Evolutionary conservation across 345 rosid genomes (phyloP).

Genomic region (Kandelia obovata): DNA sequence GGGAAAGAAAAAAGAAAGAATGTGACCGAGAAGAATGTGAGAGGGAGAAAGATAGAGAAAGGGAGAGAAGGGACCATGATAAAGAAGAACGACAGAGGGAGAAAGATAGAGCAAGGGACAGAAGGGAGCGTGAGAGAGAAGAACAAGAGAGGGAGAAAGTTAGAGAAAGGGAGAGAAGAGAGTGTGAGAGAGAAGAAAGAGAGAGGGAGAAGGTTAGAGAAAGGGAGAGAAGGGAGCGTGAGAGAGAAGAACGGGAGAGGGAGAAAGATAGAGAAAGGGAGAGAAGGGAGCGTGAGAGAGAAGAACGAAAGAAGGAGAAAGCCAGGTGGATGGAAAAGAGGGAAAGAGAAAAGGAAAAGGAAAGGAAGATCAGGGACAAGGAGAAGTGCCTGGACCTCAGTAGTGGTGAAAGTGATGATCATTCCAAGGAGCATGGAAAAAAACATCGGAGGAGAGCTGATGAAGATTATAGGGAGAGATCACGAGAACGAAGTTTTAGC

Average conservation of each 20-base stretch:
- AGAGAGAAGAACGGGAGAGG: background rate
- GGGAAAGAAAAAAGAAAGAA: constrained; percentile 10
- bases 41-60: constrained; percentile 4
- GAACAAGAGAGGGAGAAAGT: too few relatives aligned
- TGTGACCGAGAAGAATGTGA: constrained; percentile 8
- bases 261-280: constrained; percentile 3
- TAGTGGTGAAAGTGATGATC: constrained; percentile 56
- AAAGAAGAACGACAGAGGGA: too few relatives aligned
- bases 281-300: background rate
- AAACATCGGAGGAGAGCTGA: constrained; percentile 57
- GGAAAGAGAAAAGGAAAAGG: constrained; percentile 24
- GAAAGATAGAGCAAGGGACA: too few relatives aligned
- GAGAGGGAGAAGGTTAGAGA: background rate
- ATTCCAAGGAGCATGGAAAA: constrained; percentile 41
- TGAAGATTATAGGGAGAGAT: constrained; percentile 59
- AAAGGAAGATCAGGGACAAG: constrained; percentile 52
- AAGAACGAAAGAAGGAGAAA: background rate
- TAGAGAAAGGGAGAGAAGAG: background rate
- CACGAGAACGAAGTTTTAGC: constrained; percentile 53
- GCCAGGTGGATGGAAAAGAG: constrained; percentile 8
- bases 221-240: background rate
- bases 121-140: background rate
- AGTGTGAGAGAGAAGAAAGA: background rate
- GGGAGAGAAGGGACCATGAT: background rate
- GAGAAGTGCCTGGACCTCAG: constrained; percentile 53